phyloP scores from a whole-genome alignment of 1,139 yeast species.

The Petasospora fabianii region DNA sequence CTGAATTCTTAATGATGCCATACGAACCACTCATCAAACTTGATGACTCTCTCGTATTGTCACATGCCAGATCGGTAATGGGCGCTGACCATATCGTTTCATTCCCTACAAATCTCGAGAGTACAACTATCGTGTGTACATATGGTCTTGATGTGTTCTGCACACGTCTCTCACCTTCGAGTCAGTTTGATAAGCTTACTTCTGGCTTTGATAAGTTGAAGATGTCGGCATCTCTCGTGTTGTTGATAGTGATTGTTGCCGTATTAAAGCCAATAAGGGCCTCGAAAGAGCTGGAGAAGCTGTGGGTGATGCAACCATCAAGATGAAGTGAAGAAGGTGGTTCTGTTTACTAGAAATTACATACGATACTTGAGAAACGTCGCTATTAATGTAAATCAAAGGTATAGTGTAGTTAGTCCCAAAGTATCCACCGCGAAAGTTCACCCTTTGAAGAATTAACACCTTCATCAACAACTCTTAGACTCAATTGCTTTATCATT shows the following conservation, averaged over 20 bases:
- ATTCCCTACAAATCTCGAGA: slow-evolving; percentile 71
- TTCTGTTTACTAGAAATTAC: too few relatives aligned
- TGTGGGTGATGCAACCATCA: slow-evolving; percentile 12
- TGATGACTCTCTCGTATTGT: slow-evolving; percentile 41
- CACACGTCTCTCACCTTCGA: slow-evolving; percentile 75
- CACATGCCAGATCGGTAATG: slow-evolving; percentile 37
- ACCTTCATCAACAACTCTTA: neutral
- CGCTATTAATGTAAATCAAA: too few relatives aligned
- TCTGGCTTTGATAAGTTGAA: slow-evolving; percentile 64
- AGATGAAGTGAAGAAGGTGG: slow-evolving; percentile 6
- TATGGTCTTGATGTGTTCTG: slow-evolving; percentile 72
- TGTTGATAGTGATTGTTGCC: slow-evolving; percentile 44
- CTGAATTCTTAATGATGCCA: slow-evolving; percentile 58
- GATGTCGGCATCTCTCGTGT: slow-evolving; percentile 56
- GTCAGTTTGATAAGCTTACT: slow-evolving; percentile 74
- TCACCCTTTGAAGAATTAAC: too few relatives aligned
- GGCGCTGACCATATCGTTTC: slow-evolving; percentile 40
- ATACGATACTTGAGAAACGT: too few relatives aligned
- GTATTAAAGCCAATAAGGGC: slow-evolving; percentile 58
- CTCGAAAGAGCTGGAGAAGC: slow-evolving; percentile 39
- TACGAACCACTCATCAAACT: slow-evolving; percentile 62
- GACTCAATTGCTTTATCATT: neutral
- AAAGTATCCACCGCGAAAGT: too few relatives aligned
- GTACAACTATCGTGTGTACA: slow-evolving; percentile 70
- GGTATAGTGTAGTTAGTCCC: too few relatives aligned